Percentiles rank a stretch among this genome's conserved stretches.
Conservation (phyloP, 345 rosid genomes). For the Moringa oleifera region DNA sequence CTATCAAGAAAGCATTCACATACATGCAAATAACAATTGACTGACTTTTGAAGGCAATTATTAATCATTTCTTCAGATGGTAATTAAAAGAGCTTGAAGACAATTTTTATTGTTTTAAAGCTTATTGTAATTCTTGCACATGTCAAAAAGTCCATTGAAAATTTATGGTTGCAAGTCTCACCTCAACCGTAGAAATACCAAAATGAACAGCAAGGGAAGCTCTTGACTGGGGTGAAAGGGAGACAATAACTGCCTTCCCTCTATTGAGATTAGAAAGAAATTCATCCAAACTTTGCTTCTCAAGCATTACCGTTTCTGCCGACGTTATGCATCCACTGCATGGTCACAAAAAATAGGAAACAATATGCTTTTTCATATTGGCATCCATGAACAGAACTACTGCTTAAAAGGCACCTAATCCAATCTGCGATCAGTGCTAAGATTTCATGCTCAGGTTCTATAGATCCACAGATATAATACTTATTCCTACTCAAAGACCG, state of each 20-base stretch:
- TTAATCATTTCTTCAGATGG: not conserved
- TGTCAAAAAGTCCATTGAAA: too few species aligned
- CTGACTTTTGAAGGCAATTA: not conserved
- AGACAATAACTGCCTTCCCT: conserved; percentile 60
- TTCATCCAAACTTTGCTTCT: conserved; percentile 92
- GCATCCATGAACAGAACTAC: not conserved
- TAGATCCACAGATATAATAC: not conserved
- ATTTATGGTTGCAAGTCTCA: too few species aligned
- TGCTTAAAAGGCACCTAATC: not conserved
- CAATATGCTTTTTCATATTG: not conserved
- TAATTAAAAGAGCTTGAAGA: too few species aligned
- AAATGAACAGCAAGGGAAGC: conserved; percentile 81
- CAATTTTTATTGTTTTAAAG: not conserved
- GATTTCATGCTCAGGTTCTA: not conserved
- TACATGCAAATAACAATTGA: not conserved
- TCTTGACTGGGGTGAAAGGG: conserved; percentile 83
- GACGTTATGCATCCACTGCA: conserved; percentile 93
- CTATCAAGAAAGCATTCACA: not conserved
- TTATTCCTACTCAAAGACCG: too few species aligned
- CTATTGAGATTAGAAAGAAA: conserved; percentile 61
- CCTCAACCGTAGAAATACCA: conserved; percentile 62
- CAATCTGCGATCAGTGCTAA: not conserved
- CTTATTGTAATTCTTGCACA: not conserved
- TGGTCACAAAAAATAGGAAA: conserved; percentile 1
- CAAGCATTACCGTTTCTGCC: conserved; percentile 93